Evolutionary conservation across 495 filamentous ascomycete species (phyloP), one percentile per base, ranked within the genome.

Genomic region (Xylaria acuta): DNA sequence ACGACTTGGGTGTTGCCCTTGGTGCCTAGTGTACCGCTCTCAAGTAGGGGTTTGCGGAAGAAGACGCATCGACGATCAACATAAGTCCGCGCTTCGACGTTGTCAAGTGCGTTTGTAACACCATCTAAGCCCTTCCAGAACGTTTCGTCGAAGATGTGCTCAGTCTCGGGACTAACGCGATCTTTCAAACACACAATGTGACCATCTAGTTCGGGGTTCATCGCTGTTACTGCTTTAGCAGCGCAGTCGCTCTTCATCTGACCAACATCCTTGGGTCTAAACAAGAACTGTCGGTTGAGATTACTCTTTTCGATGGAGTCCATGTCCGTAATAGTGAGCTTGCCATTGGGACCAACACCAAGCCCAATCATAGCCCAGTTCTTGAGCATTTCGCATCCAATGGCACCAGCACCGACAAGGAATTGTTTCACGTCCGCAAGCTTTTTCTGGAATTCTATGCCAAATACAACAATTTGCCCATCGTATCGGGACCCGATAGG

Each of bases 281-380:
- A 99, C 20, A 99, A 81, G 85, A 99, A 99, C 76, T 99, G 97
- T 54, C 97, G 88, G 84, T 99, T 99, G 49, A 99, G 88, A 80
- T 99, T 99, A 85, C 95, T 98, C 88, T 95, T 97, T 85, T 99
- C 97, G 73, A 99, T 99, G 72, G 93, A 92, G 75, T 99, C 97
- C 92, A 97, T 98, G 78, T 99, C 97, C 18, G 97, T 97, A 32
- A 98, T 92, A 30, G 80, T 92, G 78, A 99, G 95, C 77, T 91
- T 91, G 73, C 97, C 97, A 41, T 94, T 88, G 30, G 92, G 92
- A 43, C 97, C 97, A 51, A 93, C 93, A 51, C 91, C 95, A 63
- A 99, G 86, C 72, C 97, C 97, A 76, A 98, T 97, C 94, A 98
- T 95, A 34, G 97, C 96, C 96, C 97, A 99, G 80, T 98, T 98